phyloP scores from a whole-genome alignment of 31 red algal species.

The Porphyra umbilicalis region DNA sequence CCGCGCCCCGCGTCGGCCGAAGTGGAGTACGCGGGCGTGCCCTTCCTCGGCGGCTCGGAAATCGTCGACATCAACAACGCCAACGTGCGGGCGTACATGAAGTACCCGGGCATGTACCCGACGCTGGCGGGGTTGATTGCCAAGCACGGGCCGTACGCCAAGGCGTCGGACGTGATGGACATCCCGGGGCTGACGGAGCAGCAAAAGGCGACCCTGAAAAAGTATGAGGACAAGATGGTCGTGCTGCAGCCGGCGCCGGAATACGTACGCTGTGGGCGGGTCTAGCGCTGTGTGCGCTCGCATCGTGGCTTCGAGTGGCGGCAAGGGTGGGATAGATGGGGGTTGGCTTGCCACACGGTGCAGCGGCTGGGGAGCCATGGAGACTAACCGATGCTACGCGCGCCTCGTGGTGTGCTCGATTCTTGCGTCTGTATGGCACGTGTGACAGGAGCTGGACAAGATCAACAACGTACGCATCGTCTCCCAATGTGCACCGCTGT shows the following conservation, averaged over 20 bases:
- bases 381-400: neutral
- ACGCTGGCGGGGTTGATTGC: constrained; percentile 78
- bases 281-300: neutral
- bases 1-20: constrained; percentile 28
- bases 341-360: neutral
- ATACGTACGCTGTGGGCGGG: constrained; percentile 30
- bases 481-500: neutral
- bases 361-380: neutral
- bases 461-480: constrained; percentile 68
- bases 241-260: constrained; percentile 68
- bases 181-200: constrained; percentile 59
- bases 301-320: neutral
- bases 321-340: neutral
- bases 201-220: constrained; percentile 58
- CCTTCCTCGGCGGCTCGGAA: constrained; percentile 81
- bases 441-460: constrained; percentile 59
- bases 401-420: too few relatives aligned
- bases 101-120: constrained; percentile 91
- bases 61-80: constrained; percentile 97
- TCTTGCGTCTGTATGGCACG: neutral
- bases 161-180: constrained; percentile 64
- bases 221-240: constrained; percentile 81
- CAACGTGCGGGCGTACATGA: constrained; percentile 86
- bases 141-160: constrained; percentile 78
- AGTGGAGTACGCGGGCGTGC: constrained; percentile 80